phyloP scores from a whole-genome alignment of 1,284 basidiomycete species.

The Psilocybe mexicana region DNA sequence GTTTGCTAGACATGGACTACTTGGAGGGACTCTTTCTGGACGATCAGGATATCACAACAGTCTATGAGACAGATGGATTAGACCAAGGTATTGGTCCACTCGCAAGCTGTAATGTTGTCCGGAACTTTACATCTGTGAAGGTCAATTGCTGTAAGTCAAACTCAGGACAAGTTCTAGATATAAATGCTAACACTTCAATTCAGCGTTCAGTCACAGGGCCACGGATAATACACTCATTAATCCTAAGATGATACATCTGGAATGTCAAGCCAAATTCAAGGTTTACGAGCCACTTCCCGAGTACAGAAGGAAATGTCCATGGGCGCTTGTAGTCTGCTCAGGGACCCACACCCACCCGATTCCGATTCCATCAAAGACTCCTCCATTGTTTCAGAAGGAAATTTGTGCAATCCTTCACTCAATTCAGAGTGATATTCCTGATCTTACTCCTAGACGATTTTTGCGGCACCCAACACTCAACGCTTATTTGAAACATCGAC shows the following conservation, averaged over 20 bases:
- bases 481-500: background rate
- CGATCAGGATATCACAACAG: background rate
- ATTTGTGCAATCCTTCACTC: background rate
- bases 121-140: conserved; percentile 1
- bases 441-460: conserved; percentile 13
- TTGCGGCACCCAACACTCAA: conserved; percentile 3
- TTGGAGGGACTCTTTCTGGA: conserved; percentile 3
- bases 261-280: conserved; percentile 5
- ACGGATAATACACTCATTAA: background rate
- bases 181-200: background rate
- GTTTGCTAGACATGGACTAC: background rate
- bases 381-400: background rate
- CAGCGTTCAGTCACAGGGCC: background rate
- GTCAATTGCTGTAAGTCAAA: conserved; percentile 2
- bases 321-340: conserved; percentile 3
- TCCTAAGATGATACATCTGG: background rate
- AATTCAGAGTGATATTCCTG: conserved; percentile 3
- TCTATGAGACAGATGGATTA: conserved; percentile 1
- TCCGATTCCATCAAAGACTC: conserved; percentile 5
- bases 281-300: conserved; percentile 4
- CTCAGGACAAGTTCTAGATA: too few species aligned
- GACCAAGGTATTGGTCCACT: background rate
- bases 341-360: conserved; percentile 11
- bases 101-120: background rate
- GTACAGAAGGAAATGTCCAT: background rate